Base-by-base conservation (phyloP, 352 stramenopile species). In the Globisporangium lucens region DNA sequence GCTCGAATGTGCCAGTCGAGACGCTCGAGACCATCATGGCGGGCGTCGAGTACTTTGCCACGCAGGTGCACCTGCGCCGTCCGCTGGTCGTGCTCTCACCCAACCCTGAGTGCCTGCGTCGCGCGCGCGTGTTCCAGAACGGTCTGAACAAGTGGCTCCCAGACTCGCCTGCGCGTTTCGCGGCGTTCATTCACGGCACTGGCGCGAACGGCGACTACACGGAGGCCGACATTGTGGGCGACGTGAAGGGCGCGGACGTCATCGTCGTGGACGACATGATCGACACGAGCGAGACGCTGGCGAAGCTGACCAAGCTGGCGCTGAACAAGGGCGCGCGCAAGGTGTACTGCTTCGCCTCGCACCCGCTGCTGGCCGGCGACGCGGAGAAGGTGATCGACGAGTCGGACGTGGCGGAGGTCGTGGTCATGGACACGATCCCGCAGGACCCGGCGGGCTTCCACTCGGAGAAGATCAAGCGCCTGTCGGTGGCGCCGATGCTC, bases 191-290 rank as follows among this genome's bases (percentile, higher is more conserved):
- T 69, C 86, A 89, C 59, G 89, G 84, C 49, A 88, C 79, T 9
- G 78, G 82, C 58, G 70, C 71, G 52, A 74, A 76, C 49, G 79
- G 79, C 24, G 82, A 91, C 61, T 78, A 80, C 67, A 84, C 80
- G n/a, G 72, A 75, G n/a, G 80, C 85, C 1, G 85, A 96, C 61
- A 92, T 98, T 59, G 84, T 98, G 20, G 91, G 91, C 20, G 88
- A 98, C 51, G 83, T 98, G 22, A 82, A 92, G 33, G 91, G 89
- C 29, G 83, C 84, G 33, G 90, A 97, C 66, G 89, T 97, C 47
- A 95, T 98, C 68, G 85, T 98, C 46, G 90, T 98, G 30, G 93
- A 98, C 71, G 92, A 98, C 73, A 78, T 98, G 61, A 84, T 98
- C 49, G 91, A 97, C 74, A 97, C 85, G 65, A 90, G 76, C 52